These are phyloP conservation scores for Byssothecium circinans DNA, from an alignment of 2,329 filamentous ascomycete genomes.

Conservation along the genomic window DNA sequence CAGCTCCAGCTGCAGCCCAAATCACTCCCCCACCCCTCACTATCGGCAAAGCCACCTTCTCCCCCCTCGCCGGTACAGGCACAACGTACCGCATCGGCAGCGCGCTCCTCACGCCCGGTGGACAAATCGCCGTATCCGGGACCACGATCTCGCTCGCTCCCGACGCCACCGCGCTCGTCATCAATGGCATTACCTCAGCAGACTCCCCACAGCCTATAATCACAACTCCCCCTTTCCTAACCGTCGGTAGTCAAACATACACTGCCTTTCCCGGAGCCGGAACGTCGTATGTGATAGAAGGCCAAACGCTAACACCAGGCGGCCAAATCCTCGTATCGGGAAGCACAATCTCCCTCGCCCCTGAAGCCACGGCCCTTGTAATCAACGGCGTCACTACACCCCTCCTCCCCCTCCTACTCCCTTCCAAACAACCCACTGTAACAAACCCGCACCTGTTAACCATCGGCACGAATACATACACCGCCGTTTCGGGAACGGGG, in stretches of 20 bases:
- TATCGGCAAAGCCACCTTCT: constrained; percentile 31
- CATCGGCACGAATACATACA: constrained; percentile 34
- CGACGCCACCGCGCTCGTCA: constrained; percentile 30
- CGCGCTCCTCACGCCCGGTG: constrained; percentile 44
- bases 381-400: constrained; percentile 38
- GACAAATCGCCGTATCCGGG: constrained; percentile 29
- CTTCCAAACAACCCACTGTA: constrained; percentile 7
- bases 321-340: constrained; percentile 36
- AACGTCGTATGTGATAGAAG: constrained; percentile 42
- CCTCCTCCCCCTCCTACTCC: constrained; percentile 14
- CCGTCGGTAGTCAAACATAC: constrained; percentile 33
- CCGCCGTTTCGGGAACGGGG: constrained; percentile 24
- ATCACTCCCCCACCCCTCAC: constrained; percentile 34
- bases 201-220: constrained; percentile 28
- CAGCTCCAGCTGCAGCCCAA: constrained; percentile 22
- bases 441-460: constrained; percentile 37
- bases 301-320: constrained; percentile 44
- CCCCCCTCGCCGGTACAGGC: constrained; percentile 32
- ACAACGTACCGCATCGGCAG: constrained; percentile 43
- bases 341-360: constrained; percentile 38
- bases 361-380: constrained; percentile 21
- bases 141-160: constrained; percentile 34
- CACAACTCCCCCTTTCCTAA: constrained; percentile 36
- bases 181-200: constrained; percentile 38
- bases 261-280: constrained; percentile 30